These are phyloP conservation scores for Colletotrichum sp. DNA, from an alignment of 2,329 filamentous ascomycete species.

Conservation along the genomic window DNA sequence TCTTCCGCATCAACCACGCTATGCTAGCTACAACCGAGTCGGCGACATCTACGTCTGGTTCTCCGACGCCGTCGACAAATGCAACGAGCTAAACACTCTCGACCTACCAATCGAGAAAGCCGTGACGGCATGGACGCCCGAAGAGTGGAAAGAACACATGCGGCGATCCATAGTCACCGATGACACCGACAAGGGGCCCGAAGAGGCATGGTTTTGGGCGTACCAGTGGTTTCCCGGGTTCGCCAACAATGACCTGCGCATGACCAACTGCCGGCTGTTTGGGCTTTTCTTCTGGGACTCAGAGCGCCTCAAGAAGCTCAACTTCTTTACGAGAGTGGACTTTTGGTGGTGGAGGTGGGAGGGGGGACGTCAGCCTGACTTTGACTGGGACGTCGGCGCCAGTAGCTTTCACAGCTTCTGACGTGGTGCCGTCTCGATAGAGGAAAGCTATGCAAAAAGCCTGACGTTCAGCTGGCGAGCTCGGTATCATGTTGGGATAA, in stretches of 20 bases:
- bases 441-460: neutral
- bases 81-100: neutral
- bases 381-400: constrained; percentile 3
- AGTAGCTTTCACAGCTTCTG: neutral
- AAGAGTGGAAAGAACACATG: neutral
- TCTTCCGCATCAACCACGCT: constrained; percentile 8
- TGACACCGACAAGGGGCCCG: constrained; percentile 6
- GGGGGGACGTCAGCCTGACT: constrained; percentile 12
- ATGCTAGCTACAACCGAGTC: constrained; percentile 8
- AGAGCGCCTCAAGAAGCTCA: constrained; percentile 3
- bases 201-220: constrained; percentile 18
- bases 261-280: constrained; percentile 15
- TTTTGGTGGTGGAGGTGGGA: constrained; percentile 18
- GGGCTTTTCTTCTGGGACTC: constrained; percentile 18
- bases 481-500: neutral
- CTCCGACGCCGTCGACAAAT: constrained; percentile 4
- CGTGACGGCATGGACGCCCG: neutral
- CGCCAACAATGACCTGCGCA: constrained; percentile 1
- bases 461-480: neutral
- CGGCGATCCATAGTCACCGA: neutral
- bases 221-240: neutral
- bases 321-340: constrained; percentile 8
- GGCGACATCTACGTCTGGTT: constrained; percentile 16
- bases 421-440: neutral
- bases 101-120: neutral